Evolutionary conservation across 2,329 filamentous ascomycete species (phyloP).

Genomic region (Colletotrichum sp.): DNA sequence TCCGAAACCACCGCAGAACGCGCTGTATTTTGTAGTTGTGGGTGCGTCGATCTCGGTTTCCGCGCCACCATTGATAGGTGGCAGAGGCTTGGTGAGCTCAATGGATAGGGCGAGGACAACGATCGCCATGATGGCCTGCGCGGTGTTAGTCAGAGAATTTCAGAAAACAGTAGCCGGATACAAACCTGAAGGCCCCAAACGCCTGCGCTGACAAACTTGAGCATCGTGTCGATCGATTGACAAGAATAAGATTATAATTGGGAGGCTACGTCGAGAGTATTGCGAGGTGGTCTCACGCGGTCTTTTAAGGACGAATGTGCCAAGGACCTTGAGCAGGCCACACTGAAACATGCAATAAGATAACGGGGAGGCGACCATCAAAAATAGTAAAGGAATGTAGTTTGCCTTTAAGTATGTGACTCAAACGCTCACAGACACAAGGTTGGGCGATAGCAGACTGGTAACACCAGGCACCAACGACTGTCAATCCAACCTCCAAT

Average conservation of each 20-base stretch:
- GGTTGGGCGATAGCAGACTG: background rate
- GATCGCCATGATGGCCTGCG: no score
- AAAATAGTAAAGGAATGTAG: background rate
- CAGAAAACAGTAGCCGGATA: no score
- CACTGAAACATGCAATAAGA: background rate
- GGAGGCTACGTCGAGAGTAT: background rate
- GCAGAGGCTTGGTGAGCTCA: no score
- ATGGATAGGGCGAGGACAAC: no score
- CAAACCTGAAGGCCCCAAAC: slow-evolving; percentile 18
- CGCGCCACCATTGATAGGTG: no score
- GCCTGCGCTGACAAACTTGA: background rate
- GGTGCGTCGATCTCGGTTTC: no score
- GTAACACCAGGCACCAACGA: background rate
- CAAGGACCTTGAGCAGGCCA: background rate
- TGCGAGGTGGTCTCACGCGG: background rate
- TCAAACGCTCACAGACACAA: background rate
- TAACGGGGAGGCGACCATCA: background rate
- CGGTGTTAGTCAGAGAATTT: no score
- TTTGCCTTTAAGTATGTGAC: background rate
- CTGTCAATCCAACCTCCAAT: background rate
- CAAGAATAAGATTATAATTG: rapidly evolving
- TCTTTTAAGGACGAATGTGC: background rate
- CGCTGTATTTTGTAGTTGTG: no score
- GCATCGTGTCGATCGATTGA: background rate
- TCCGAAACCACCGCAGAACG: no score